phyloP scores from a whole-genome alignment of 2,329 filamentous ascomycete species.

The Dryadomyces quercus-mongolicae region DNA sequence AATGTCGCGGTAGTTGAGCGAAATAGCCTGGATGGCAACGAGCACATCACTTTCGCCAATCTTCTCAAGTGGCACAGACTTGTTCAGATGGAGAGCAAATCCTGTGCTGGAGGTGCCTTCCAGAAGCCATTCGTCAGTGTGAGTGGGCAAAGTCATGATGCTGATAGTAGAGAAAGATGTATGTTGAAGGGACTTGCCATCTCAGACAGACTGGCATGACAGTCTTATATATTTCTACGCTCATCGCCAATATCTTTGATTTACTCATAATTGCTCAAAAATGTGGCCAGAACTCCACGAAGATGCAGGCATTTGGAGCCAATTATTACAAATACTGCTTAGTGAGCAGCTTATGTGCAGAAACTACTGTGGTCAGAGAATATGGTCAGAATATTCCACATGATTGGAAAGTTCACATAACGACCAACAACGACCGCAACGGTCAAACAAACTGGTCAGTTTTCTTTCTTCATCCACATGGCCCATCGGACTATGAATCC shows the following conservation, averaged over 20 bases:
- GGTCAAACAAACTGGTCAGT: no score
- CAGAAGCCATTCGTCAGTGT: neutral
- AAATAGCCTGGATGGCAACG: slow-evolving; percentile 46
- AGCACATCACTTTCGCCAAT: slow-evolving; percentile 60
- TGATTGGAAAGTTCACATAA: no score
- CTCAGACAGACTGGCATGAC: neutral
- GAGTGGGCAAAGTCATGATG: neutral
- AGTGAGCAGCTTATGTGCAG: no score
- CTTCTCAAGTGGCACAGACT: neutral
- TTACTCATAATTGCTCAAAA: neutral
- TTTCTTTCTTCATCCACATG: neutral
- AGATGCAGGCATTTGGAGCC: no score
- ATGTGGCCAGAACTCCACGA: neutral
- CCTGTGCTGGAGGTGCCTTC: neutral
- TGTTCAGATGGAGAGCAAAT: neutral
- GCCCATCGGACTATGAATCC: neutral
- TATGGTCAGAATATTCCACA: neutral
- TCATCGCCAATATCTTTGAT: neutral
- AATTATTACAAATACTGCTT: no score
- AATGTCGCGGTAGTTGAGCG: slow-evolving; percentile 43
- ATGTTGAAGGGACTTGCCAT: neutral
- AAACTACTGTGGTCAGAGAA: no score
- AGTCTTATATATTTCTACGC: no score
- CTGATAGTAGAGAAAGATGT: no score
- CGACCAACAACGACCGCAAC: no score